Base-by-base conservation (phyloP, 169 alveolate genomes). In the Plasmodium relictum region DNA sequence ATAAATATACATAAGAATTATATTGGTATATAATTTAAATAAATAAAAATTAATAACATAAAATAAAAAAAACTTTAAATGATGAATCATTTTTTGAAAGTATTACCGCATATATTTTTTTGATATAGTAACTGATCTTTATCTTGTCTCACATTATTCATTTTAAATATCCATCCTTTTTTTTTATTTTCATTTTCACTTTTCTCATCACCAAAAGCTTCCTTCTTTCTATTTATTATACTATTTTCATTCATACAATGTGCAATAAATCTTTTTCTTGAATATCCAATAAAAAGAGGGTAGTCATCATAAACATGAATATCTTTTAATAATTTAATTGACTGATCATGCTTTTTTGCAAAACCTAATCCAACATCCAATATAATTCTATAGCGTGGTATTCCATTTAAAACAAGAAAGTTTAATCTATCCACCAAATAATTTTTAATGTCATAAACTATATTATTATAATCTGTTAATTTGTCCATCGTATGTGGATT, bases 401-500 rank as follows among this genome's bases (percentile, higher is more conserved):
- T 65, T 26, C 89, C 89, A 78, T 78, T 78, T 4, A 78, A 56
- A 44, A 66, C 76, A 24, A 78, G 80, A 12, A 78, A 78, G 48
- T 78, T 63, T 65, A 78, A 65, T 26, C 89, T 31, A n/a, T 78
- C 50, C 37, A 63, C 74, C 63, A 78, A 78, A 24, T 78, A 78
- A 37, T 45, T 78, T 78, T 78, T 78, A 48, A 78, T 78, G 41
- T 78, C 89, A 78, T 65, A 65, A 48, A 78, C 52, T 18, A 78
- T 42, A 50, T 78, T 58, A 48, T 78, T 31, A 70, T 78, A 78
- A 50, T 78, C 41, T 78, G 89, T 78, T 65, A 78, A 26, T 45
- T 63, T 78, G 37, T 78, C 89, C 89, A 78, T 78, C 20, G 89
- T 78, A 69, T 78, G 89, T 39, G 89, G 89, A 48, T 78, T 62